Conservation (phyloP, 306 rosid genomes). For the Trifolium pratense region DNA sequence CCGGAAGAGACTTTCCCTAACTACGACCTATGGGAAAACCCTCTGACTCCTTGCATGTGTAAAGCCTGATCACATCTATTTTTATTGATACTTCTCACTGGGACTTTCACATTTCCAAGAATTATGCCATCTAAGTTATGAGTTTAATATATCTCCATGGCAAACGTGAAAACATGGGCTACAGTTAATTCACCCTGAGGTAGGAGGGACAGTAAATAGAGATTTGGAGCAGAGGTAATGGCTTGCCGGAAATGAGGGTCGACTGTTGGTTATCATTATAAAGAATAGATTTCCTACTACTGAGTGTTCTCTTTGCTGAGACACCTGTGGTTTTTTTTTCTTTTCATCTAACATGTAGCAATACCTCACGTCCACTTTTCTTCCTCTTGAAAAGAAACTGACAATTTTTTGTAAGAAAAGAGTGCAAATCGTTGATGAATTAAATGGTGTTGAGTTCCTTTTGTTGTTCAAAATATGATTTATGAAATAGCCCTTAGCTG, state of each 20-base stretch:
- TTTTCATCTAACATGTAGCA: constrained; percentile 46
- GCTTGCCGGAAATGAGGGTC: constrained; percentile 43
- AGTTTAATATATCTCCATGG: constrained; percentile 31
- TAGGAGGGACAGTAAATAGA: constrained; percentile 42
- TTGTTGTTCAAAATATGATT: constrained; percentile 4
- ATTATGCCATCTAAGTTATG: constrained; percentile 37
- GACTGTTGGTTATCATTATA: constrained; percentile 37
- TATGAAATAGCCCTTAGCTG: constrained; percentile 9
- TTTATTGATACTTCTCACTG: constrained; percentile 31
- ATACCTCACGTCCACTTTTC: constrained; percentile 27
- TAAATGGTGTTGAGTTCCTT: constrained; percentile 40
- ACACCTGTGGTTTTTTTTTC: constrained; percentile 42
- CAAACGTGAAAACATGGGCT: constrained; percentile 19
- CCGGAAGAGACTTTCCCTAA: constrained; percentile 95
- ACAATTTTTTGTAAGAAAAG: constrained; percentile 49
- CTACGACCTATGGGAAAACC: constrained; percentile 97
- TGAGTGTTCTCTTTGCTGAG: constrained; percentile 39
- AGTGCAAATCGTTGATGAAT: constrained; percentile 59
- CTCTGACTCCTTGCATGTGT: constrained; percentile 98
- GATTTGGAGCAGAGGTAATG: constrained; percentile 38
- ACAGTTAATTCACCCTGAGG: constrained; percentile 35
- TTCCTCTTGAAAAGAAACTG: constrained; percentile 41
- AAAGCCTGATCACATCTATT: constrained; percentile 61
- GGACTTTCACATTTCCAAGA: constrained; percentile 41
- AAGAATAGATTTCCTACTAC: constrained; percentile 49